These are phyloP conservation scores for Durio zibethinus DNA, from an alignment of 345 rosid species.

Conservation along the genomic window DNA sequence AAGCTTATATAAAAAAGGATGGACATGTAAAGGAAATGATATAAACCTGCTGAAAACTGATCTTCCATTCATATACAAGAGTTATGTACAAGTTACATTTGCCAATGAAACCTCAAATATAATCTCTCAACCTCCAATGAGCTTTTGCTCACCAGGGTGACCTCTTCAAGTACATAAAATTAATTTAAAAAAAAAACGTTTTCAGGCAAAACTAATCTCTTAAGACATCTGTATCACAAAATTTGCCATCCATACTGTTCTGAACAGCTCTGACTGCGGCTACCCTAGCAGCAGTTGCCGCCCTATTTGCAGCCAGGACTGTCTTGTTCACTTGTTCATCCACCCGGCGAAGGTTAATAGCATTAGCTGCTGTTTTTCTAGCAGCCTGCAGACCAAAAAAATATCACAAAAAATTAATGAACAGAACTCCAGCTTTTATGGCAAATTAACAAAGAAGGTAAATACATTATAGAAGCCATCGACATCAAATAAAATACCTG, in stretches of 20 bases:
- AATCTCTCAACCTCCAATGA: constrained; percentile 46
- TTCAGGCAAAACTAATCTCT: constrained; percentile 20
- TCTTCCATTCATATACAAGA: constrained; percentile 43
- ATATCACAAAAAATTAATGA: background rate
- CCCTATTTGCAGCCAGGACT: constrained; percentile 68
- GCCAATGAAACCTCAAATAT: constrained; percentile 23
- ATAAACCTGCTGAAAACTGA: constrained; percentile 18
- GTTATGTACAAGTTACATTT: constrained; percentile 47
- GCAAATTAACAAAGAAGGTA: background rate
- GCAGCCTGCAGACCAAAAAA: constrained; percentile 50
- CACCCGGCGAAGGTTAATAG: constrained; percentile 51
- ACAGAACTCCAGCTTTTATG: background rate
- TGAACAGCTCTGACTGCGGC: constrained; percentile 95
- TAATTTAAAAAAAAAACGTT: constrained; percentile 22
- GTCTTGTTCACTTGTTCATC: constrained; percentile 79
- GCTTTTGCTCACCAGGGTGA: constrained; percentile 47
- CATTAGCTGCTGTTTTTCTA: constrained; percentile 67
- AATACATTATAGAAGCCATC: constrained; percentile 4
- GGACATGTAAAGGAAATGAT: background rate
- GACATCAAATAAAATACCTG: constrained; percentile 41
- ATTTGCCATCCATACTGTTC: constrained; percentile 82
- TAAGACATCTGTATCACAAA: constrained; percentile 59
- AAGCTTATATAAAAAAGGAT: background rate
- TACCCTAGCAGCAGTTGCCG: constrained; percentile 95
- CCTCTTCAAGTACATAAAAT: constrained; percentile 27